phyloP scores from a whole-genome alignment of 306 rosid species.

The Begonia fuchsioides region DNA sequence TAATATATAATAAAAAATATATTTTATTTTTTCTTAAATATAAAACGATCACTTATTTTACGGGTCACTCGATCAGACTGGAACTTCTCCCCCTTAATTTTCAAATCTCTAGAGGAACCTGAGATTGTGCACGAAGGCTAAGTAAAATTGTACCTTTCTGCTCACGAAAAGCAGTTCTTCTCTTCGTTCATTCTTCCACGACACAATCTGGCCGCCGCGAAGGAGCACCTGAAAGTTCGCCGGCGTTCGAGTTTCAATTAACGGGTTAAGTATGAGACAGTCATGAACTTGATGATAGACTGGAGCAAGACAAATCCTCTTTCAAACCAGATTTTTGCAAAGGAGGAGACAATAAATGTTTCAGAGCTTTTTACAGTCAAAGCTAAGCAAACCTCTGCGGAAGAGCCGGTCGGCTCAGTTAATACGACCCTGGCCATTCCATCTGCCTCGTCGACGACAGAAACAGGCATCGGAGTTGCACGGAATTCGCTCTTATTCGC shows the following conservation, averaged over 20 bases:
- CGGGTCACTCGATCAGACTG: no score
- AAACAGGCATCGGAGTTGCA: slow-evolving; percentile 37
- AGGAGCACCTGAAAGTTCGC: slow-evolving; percentile 46
- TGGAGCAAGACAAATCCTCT: no score
- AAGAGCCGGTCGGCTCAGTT: slow-evolving; percentile 53
- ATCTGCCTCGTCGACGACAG: slow-evolving; percentile 26
- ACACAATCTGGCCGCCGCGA: slow-evolving; percentile 58
- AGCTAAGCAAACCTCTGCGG: slow-evolving; percentile 40
- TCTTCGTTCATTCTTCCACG: slow-evolving; percentile 62
- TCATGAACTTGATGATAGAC: no score
- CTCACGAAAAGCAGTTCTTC: slow-evolving; percentile 69
- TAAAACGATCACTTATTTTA: no score
- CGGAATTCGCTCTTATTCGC: slow-evolving; percentile 17
- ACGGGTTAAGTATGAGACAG: no score
- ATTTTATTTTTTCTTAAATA: no score
- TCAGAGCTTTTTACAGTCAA: neutral
- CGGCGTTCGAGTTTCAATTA: neutral
- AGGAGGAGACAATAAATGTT: neutral
- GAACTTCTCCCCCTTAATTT: no score
- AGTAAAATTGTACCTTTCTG: slow-evolving; percentile 76
- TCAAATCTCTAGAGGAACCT: no score
- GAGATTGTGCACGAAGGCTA: no score
- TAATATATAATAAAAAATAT: no score
- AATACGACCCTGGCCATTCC: slow-evolving; percentile 41
- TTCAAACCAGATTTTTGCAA: no score